Percentiles rank a stretch among this genome's conserved stretches.
phyloP scores from a whole-genome alignment of 805 yeast genomes.

The Yueomyces sinensis region DNA sequence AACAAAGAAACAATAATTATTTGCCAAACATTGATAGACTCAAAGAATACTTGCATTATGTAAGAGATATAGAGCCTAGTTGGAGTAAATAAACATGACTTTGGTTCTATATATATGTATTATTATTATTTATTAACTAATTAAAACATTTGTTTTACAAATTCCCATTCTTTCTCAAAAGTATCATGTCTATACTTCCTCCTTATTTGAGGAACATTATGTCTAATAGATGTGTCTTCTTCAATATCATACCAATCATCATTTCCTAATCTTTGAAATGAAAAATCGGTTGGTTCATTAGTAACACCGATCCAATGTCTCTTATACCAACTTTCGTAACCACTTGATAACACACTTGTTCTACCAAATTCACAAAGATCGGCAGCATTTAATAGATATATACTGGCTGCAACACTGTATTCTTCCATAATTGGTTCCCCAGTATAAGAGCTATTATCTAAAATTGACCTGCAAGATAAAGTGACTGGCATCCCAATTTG shows the following conservation, averaged over 20 bases:
- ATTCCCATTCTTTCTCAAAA: constrained; percentile 19
- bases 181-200: constrained; percentile 16
- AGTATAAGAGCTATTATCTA: constrained; percentile 22
- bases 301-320: constrained; percentile 23
- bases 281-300: constrained; percentile 1
- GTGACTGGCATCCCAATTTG: constrained; percentile 18
- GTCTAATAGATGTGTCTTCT: constrained; percentile 18
- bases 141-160: constrained; percentile 4
- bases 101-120: not conserved
- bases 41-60: constrained; percentile 15
- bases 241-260: constrained; percentile 19
- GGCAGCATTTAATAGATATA: constrained; percentile 20
- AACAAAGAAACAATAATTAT: constrained; percentile 10
- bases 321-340: constrained; percentile 22
- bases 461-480: constrained; percentile 17
- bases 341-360: constrained; percentile 18
- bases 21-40: constrained; percentile 8
- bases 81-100: constrained; percentile 9
- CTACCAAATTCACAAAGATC: constrained; percentile 22
- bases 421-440: constrained; percentile 23
- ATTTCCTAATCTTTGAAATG: constrained; percentile 12
- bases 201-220: constrained; percentile 21
- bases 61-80: constrained; percentile 25
- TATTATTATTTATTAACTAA: too few relatives aligned
- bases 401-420: constrained; percentile 25